phyloP scores from a whole-genome alignment of 306 rosid species.

The Prunus armeniaca region DNA sequence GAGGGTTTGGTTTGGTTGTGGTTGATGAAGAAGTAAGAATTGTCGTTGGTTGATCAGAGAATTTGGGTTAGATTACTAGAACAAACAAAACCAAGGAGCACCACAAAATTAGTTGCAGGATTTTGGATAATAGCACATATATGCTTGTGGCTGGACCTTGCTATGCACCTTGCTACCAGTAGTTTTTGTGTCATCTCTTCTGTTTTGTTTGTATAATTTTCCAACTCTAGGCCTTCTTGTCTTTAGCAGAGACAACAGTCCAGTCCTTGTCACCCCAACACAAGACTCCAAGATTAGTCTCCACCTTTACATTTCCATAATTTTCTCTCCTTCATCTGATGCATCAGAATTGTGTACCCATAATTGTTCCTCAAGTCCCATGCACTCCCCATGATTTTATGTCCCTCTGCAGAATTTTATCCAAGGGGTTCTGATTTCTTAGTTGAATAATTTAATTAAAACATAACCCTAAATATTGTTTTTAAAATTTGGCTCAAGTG shows the following conservation, averaged over 20 bases:
- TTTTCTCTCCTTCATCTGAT: too few species aligned
- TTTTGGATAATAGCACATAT: constrained; percentile 48
- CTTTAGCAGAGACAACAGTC: background rate
- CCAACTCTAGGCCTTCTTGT: background rate
- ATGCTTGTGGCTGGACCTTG: constrained; percentile 44
- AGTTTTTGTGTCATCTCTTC: constrained; percentile 17
- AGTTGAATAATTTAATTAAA: too few species aligned
- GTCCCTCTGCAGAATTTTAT: too few species aligned
- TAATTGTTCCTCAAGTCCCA: too few species aligned
- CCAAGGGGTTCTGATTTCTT: too few species aligned
- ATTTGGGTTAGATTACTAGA: background rate
- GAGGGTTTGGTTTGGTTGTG: background rate
- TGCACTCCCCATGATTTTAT: too few species aligned
- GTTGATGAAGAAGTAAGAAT: background rate
- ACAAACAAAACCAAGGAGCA: constrained; percentile 33
- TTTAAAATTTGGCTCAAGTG: too few species aligned
- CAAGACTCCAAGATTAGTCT: background rate
- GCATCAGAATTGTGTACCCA: too few species aligned
- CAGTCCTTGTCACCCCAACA: background rate
- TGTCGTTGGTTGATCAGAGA: background rate
- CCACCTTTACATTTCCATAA: too few species aligned
- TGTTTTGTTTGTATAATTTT: background rate
- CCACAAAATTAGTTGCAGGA: constrained; percentile 38
- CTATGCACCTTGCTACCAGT: constrained; percentile 22
- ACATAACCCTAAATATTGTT: too few species aligned